Conservation (phyloP, 768 basidiomycete species). For the Pleurotus pulmonarius region DNA sequence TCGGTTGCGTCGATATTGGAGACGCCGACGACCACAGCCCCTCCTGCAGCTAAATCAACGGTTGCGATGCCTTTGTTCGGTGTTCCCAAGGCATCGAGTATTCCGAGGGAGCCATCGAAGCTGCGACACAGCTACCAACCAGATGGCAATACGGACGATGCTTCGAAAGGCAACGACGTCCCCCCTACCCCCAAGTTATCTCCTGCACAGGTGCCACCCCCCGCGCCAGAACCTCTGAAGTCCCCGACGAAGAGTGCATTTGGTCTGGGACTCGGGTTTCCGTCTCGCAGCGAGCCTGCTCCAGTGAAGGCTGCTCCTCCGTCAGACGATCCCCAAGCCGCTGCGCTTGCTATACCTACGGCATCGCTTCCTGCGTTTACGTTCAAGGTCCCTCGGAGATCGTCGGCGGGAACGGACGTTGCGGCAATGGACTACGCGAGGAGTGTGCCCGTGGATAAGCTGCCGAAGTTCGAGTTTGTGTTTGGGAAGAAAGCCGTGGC, state of each 20-base stretch:
- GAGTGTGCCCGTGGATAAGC: constrained; percentile 22
- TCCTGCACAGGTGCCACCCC: constrained; percentile 16
- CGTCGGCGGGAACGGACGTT: constrained; percentile 15
- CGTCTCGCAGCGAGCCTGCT: neutral
- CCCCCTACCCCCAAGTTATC: constrained; percentile 25
- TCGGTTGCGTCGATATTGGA: constrained; percentile 7
- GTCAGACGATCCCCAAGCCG: constrained; percentile 21
- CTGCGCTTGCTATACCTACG: constrained; percentile 23
- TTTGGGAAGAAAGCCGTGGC: constrained; percentile 6
- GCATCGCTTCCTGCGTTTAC: constrained; percentile 32
- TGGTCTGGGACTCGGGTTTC: neutral
- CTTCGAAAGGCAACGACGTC: constrained; percentile 7
- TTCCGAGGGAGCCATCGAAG: constrained; percentile 77
- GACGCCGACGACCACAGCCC: constrained; percentile 14
- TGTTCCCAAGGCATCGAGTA: constrained; percentile 44
- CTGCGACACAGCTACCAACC: constrained; percentile 69
- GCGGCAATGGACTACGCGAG: constrained; percentile 34
- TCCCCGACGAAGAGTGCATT: neutral
- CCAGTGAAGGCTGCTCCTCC: neutral
- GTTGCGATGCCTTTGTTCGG: constrained; percentile 18
- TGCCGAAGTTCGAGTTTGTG: constrained; percentile 14
- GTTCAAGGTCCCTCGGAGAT: constrained; percentile 25
- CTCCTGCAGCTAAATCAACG: constrained; percentile 8
- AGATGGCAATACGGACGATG: constrained; percentile 25
- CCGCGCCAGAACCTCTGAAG: constrained; percentile 1